These are phyloP conservation scores for Colletotrichum ledebouriae DNA, from an alignment of 2,329 filamentous ascomycete species.

Conservation along the genomic window DNA sequence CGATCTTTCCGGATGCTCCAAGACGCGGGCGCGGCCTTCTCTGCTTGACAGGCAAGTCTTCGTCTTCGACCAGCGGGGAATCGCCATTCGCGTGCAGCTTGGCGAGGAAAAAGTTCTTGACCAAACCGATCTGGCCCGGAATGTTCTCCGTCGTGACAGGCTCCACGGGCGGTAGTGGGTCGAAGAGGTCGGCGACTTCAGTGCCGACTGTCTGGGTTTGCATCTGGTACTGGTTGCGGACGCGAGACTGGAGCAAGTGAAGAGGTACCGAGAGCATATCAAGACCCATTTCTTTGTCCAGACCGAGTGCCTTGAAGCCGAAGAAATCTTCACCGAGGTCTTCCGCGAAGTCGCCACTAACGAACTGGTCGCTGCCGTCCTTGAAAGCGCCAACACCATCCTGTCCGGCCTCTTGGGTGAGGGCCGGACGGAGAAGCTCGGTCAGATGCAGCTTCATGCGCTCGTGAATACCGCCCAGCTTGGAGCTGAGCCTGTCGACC, in stretches of 20 bases:
- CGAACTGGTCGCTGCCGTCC: constrained; percentile 96
- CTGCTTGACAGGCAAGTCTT: constrained; percentile 94
- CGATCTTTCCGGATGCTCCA: constrained; percentile 85
- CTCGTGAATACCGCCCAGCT: constrained; percentile 88
- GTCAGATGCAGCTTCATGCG: constrained; percentile 93
- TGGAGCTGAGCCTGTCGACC: constrained; percentile 85
- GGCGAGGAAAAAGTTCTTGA: constrained; percentile 90
- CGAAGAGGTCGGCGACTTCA: constrained; percentile 70
- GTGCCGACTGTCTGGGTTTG: constrained; percentile 75
- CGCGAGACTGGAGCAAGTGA: constrained; percentile 91
- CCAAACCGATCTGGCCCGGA: constrained; percentile 84
- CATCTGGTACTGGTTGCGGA: constrained; percentile 86
- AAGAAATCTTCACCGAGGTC: constrained; percentile 99
- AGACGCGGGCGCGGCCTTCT: constrained; percentile 77
- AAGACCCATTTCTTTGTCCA: constrained; percentile 91
- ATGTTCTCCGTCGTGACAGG: constrained; percentile 85
- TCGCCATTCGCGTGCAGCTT: constrained; percentile 86
- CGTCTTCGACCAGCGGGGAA: constrained; percentile 85
- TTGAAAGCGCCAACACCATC: constrained; percentile 94
- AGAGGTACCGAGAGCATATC: constrained; percentile 91
- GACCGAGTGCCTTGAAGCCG: constrained; percentile 93
- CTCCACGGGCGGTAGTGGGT: constrained; percentile 77
- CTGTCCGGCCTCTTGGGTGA: constrained; percentile 78
- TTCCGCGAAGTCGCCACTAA: constrained; percentile 96
- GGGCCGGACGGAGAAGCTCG: constrained; percentile 91